Base-by-base conservation (phyloP, 2,329 filamentous ascomycete genomes). In the Alternaria sp. region DNA sequence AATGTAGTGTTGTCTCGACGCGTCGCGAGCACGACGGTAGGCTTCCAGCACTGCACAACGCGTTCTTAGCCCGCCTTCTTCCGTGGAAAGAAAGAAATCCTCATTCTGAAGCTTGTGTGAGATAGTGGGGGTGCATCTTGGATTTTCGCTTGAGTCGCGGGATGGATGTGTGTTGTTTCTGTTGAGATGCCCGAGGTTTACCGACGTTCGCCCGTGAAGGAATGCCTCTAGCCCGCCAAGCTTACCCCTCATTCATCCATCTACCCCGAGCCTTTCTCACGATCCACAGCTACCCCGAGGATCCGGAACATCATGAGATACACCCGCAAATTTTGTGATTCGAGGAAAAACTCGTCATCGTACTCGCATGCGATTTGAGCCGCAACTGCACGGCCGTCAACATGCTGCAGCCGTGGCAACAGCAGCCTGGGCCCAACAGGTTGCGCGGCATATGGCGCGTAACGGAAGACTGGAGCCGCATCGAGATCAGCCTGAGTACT, bases 241-340 rank as follows among this genome's bases (percentile, higher is more conserved):
- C 32, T 49, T 58, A 44, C 55, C 55, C 55, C 55, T 58, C 55
- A 58, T 16, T 28, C 11, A 41, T 40, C 34, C 30, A 58, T 46
- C n/a, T 45, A 27, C 34, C 48, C 54, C 40, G 40, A 48, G 20
- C 28, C 22, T 20, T 28, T 34, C 20, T 44, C 22, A 25, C 28
- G 54, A 57, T 41, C 52, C 52, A 54, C 52, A 57, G 25, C 54
- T 25, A 22, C 46, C 14, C 46, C n/a, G 22, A 40, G 14, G 22
- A 28, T 34, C 40, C 40, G 25, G 34, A 34, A 18, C 40, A 50
- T 46, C 30, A 53, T 30, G n/a, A 14, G 38, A n/a, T 54, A 10
- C 49, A 14, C 18, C 32, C 9, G 34, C 28, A 28, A 22, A 27
- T 34, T 22, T 27, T 36, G 4, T 54, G 49, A 58, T 54, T 58